These are phyloP conservation scores for Boletus patriciae DNA, from an alignment of 768 basidiomycete genomes.

Conservation along the genomic window DNA sequence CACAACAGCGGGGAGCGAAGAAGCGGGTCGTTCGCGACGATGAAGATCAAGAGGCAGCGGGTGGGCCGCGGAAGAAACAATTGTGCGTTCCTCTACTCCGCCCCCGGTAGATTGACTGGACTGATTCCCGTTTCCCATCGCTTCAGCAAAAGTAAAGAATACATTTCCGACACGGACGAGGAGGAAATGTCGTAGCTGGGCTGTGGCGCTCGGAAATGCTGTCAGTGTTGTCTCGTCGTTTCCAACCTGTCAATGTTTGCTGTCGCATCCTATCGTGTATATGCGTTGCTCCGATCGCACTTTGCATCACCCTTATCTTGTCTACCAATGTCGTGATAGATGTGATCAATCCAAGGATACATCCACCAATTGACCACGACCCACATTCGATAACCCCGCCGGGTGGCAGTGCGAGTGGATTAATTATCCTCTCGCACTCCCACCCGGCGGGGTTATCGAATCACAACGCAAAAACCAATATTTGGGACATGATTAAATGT, in stretches of 20 bases:
- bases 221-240: not conserved
- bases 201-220: not conserved
- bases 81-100: slow-evolving; percentile 48
- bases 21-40: slow-evolving; percentile 79
- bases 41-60: slow-evolving; percentile 65
- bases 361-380: too few relatives aligned
- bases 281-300: slow-evolving; percentile 4
- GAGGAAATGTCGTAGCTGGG: too few relatives aligned
- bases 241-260: not conserved
- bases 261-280: not conserved
- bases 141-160: slow-evolving; percentile 82
- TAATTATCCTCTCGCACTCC: too few relatives aligned
- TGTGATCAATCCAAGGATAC: too few relatives aligned
- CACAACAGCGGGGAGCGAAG: slow-evolving; percentile 49
- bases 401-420: too few relatives aligned
- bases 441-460: too few relatives aligned
- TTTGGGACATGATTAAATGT: too few relatives aligned
- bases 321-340: not conserved
- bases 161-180: slow-evolving; percentile 85
- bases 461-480: too few relatives aligned
- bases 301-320: not conserved
- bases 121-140: slow-evolving; percentile 4
- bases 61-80: slow-evolving; percentile 73
- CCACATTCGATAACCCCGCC: too few relatives aligned
- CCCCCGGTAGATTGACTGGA: not conserved